These are phyloP conservation scores for Yamadazyma taylorii DNA, from an alignment of 1,139 yeast genomes.

Conservation along the genomic window DNA sequence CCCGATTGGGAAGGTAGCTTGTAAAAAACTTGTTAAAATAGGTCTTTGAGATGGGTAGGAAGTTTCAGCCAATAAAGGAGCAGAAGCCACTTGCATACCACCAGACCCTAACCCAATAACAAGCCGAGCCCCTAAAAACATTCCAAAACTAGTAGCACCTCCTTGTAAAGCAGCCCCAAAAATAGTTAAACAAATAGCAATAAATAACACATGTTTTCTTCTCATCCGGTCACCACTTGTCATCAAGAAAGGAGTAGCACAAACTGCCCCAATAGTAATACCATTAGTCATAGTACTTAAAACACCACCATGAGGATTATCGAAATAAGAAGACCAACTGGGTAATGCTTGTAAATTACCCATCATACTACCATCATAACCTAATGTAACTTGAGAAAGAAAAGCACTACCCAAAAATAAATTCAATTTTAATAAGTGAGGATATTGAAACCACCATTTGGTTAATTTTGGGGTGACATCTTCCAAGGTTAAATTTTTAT, in stretches of 20 bases:
- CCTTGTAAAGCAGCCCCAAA: slow-evolving; percentile 44
- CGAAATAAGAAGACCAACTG: slow-evolving; percentile 14
- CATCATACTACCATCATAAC: slow-evolving; percentile 20
- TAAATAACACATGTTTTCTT: slow-evolving; percentile 33
- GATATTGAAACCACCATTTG: slow-evolving; percentile 4
- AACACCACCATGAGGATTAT: slow-evolving; percentile 15
- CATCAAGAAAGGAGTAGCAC: slow-evolving; percentile 25
- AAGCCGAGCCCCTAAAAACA: slow-evolving; percentile 41
- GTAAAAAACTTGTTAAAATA: slow-evolving; percentile 14
- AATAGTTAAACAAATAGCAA: slow-evolving; percentile 34
- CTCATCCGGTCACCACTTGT: slow-evolving; percentile 42
- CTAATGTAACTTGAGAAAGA: slow-evolving; percentile 15
- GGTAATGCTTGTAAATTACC: slow-evolving; percentile 16
- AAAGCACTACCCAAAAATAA: slow-evolving; percentile 5
- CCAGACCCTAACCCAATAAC: slow-evolving; percentile 39
- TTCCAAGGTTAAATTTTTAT: slow-evolving; percentile 1
- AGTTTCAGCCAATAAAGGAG: slow-evolving; percentile 30
- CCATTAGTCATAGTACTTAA: slow-evolving; percentile 19
- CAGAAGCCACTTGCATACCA: slow-evolving; percentile 27
- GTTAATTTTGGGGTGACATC: slow-evolving; percentile 7
- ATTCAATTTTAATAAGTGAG: slow-evolving; percentile 4
- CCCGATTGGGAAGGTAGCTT: slow-evolving; percentile 18
- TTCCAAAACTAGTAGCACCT: slow-evolving; percentile 32
- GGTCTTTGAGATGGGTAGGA: slow-evolving; percentile 20
- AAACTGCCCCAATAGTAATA: slow-evolving; percentile 16